Conservation (phyloP, 371 early-diverging fungal species). For the Batrachochytrium dendrobatidis region DNA sequence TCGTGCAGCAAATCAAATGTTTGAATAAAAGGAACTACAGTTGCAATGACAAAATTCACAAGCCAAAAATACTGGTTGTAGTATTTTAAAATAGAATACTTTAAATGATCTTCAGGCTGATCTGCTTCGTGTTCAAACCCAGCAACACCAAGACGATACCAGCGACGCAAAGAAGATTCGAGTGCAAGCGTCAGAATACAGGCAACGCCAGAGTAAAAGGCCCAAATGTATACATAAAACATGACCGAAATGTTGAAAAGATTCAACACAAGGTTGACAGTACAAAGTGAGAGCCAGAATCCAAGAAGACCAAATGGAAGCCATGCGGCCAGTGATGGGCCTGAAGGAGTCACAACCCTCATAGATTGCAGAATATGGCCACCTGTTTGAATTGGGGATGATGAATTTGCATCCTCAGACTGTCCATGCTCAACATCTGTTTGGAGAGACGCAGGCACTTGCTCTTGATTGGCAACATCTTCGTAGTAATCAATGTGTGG, state of each 20-base stretch:
- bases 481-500: conserved; percentile 4
- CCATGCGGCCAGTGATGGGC: conserved; percentile 27
- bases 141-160: background rate
- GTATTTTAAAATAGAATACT: background rate
- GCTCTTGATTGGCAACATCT: background rate
- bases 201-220: conserved; percentile 9
- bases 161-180: background rate
- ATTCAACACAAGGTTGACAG: conserved; percentile 5
- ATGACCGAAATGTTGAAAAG: conserved; percentile 3
- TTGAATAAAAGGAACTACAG: conserved; percentile 17
- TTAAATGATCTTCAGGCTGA: background rate
- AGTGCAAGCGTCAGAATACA: background rate
- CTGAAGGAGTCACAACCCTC: background rate
- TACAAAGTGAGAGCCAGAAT: conserved; percentile 19
- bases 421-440: conserved; percentile 1
- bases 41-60: conserved; percentile 9
- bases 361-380: background rate
- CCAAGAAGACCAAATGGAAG: conserved; percentile 25
- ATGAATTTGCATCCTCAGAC: background rate
- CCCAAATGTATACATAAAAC: conserved; percentile 14
- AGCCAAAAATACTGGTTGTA: conserved; percentile 1
- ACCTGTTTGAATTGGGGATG: background rate
- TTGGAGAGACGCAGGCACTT: background rate
- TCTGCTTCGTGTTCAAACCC: background rate
- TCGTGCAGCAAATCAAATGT: conserved; percentile 5